Percentiles rank a stretch among this genome's conserved stretches.
phyloP scores from a whole-genome alignment of 2,329 filamentous ascomycete species.

The Colletotrichum karsti region DNA sequence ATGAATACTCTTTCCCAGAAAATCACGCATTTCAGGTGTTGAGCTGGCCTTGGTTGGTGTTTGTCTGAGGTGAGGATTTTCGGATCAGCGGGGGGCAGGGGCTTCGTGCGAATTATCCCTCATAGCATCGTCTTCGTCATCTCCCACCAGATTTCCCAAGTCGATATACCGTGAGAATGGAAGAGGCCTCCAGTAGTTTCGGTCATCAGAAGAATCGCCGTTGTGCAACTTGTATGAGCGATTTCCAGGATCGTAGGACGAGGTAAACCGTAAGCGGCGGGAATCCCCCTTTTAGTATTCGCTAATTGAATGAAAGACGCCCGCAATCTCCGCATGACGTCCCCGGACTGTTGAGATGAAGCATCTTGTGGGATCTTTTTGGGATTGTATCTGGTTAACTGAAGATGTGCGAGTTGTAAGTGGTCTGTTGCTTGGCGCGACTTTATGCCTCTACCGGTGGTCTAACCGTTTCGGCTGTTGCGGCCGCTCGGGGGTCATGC shows the following conservation, averaged over 20 bases:
- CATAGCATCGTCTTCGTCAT: not conserved
- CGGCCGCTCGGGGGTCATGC: not conserved
- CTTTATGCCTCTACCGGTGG: not conserved
- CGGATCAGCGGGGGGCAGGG: not conserved
- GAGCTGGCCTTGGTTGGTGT: too few species aligned
- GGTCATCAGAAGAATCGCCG: not conserved
- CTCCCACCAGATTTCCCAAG: not conserved
- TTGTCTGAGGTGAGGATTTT: not conserved
- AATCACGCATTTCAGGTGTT: too few species aligned
- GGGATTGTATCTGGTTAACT: not conserved
- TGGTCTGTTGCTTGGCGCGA: conserved; percentile 2
- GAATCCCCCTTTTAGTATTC: not conserved
- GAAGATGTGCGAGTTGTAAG: not conserved
- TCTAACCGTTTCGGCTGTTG: not conserved
- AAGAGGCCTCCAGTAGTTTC: not conserved
- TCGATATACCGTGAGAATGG: not conserved
- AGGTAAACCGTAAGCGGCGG: not conserved
- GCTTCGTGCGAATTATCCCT: not conserved
- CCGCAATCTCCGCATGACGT: not conserved
- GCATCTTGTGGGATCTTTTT: not conserved
- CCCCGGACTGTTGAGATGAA: not conserved
- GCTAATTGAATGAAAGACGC: not conserved
- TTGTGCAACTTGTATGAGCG: not conserved
- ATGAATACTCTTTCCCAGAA: too few species aligned
- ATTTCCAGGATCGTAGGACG: not conserved